Conservation (phyloP, 2,329 filamentous ascomycete species). For the Trichoderma citrinoviride region DNA sequence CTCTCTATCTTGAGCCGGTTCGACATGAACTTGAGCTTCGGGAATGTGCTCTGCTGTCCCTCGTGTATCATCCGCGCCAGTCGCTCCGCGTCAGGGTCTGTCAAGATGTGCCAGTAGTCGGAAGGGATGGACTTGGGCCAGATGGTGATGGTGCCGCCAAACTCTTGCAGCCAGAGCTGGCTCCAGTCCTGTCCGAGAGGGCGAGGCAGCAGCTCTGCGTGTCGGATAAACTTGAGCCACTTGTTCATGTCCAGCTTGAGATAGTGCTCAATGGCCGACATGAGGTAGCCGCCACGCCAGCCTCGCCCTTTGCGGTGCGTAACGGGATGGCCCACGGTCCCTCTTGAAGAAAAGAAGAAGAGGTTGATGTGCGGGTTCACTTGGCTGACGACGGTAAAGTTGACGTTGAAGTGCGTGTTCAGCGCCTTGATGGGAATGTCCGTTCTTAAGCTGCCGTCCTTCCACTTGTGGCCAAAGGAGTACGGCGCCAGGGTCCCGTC, state of each 20-base stretch:
- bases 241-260: slow-evolving; percentile 96
- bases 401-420: slow-evolving; percentile 97
- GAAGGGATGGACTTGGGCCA: slow-evolving; percentile 80
- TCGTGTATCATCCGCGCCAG: slow-evolving; percentile 86
- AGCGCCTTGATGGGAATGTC: slow-evolving; percentile 93
- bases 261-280: slow-evolving; percentile 88
- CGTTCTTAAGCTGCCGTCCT: slow-evolving; percentile 89
- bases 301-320: slow-evolving; percentile 90
- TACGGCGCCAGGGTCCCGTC: slow-evolving; percentile 81
- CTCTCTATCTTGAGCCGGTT: slow-evolving; percentile 85
- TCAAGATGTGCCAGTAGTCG: slow-evolving; percentile 84
- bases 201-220: slow-evolving; percentile 86
- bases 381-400: slow-evolving; percentile 84
- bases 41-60: slow-evolving; percentile 84
- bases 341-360: slow-evolving; percentile 96
- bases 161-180: slow-evolving; percentile 92
- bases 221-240: slow-evolving; percentile 92
- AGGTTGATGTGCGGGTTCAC: slow-evolving; percentile 98
- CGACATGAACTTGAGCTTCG: slow-evolving; percentile 85
- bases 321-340: slow-evolving; percentile 86
- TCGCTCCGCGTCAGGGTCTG: slow-evolving; percentile 72
- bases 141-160: slow-evolving; percentile 91
- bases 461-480: slow-evolving; percentile 99
- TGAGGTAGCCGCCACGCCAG: slow-evolving; percentile 94
- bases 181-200: slow-evolving; percentile 95